Conservation (phyloP, 805 yeast species). For the Schwanniomyces pseudopolymorphus region DNA sequence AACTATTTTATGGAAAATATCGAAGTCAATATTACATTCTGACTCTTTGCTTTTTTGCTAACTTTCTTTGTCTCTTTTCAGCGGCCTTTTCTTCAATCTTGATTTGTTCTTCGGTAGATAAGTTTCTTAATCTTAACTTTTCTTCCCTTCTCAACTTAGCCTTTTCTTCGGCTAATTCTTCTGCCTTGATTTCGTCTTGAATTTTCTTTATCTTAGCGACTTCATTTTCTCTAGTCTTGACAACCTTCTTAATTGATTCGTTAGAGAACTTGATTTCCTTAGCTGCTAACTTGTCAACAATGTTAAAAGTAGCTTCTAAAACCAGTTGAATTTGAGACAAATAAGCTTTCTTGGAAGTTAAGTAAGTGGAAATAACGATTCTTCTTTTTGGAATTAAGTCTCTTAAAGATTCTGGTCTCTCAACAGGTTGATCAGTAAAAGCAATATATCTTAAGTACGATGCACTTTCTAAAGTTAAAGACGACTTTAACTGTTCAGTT, state of each 20-base stretch:
- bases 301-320: constrained; percentile 53
- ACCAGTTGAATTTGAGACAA: constrained; percentile 49
- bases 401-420: constrained; percentile 60
- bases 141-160: constrained; percentile 66
- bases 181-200: constrained; percentile 65
- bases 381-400: constrained; percentile 56
- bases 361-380: constrained; percentile 53
- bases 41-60: constrained; percentile 58
- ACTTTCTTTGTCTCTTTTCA: constrained; percentile 80
- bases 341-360: constrained; percentile 52
- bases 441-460: constrained; percentile 64
- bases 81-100: constrained; percentile 74
- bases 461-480: constrained; percentile 45
- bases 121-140: constrained; percentile 54
- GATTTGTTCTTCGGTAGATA: constrained; percentile 76
- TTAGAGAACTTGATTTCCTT: constrained; percentile 56
- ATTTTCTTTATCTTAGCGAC: constrained; percentile 64
- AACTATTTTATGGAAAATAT: neutral
- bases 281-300: constrained; percentile 59
- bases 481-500: constrained; percentile 40
- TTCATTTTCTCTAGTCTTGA: constrained; percentile 76
- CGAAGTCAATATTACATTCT: constrained; percentile 19
- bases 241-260: constrained; percentile 75
- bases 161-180: constrained; percentile 67
- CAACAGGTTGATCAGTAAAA: constrained; percentile 80